Percentiles rank a stretch among this genome's conserved stretches.
Conservation (phyloP, 768 basidiomycete genomes). For the Tephrocybe sp. region DNA sequence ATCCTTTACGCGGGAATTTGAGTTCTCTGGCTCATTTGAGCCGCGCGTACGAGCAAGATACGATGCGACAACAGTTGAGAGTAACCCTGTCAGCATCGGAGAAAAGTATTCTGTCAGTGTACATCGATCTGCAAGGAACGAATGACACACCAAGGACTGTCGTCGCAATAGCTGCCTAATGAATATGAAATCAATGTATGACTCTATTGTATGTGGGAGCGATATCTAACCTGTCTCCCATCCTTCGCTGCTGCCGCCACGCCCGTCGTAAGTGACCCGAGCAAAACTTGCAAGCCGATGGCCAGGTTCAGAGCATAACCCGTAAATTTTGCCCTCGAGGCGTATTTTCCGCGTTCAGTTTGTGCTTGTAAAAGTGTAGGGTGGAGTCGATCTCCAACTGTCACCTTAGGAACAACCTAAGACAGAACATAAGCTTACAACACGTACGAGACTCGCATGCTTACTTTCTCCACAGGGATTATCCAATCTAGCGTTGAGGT, state of each 20-base stretch:
- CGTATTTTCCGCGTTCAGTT: conserved; percentile 41
- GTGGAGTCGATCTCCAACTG: conserved; percentile 48
- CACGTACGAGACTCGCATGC: too few relatives aligned
- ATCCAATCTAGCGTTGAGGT: too few relatives aligned
- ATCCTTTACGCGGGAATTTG: too few relatives aligned
- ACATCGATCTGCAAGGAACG: background rate
- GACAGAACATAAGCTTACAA: too few relatives aligned
- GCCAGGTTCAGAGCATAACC: conserved; percentile 41
- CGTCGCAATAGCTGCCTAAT: conserved; percentile 33
- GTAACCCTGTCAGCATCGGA: conserved; percentile 55
- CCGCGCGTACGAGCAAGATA: too few relatives aligned
- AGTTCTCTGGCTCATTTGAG: too few relatives aligned
- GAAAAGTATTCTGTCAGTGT: background rate
- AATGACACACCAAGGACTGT: conserved; percentile 32
- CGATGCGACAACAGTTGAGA: conserved; percentile 66
- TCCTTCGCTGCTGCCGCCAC: conserved; percentile 44
- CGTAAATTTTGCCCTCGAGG: conserved; percentile 38
- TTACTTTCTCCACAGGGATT: too few relatives aligned
- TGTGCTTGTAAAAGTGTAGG: conserved; percentile 51
- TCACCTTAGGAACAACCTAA: too few relatives aligned
- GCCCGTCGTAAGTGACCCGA: conserved; percentile 68
- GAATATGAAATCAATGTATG: conserved; percentile 1
- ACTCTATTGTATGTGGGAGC: too few relatives aligned
- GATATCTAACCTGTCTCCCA: conserved; percentile 42
- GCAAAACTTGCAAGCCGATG: conserved; percentile 59